These are phyloP conservation scores for Chamaecrista fasciculata DNA, from an alignment of 306 rosid genomes.

Conservation along the genomic window DNA sequence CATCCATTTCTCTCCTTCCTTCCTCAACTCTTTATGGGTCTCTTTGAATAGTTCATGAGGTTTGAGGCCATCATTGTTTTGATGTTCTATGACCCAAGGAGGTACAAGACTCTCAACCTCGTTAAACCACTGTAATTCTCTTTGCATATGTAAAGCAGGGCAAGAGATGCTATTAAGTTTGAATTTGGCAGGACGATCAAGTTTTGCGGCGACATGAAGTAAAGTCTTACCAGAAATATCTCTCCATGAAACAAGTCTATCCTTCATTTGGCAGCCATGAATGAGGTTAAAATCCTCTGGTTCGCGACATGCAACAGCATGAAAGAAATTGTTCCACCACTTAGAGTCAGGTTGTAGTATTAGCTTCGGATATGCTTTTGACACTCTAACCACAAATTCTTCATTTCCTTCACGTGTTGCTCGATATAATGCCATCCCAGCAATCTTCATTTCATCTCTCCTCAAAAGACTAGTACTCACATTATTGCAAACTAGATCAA, in stretches of 20 bases:
- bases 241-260: accelerated
- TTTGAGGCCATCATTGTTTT: background rate
- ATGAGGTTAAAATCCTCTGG: constrained; percentile 13
- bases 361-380: too few relatives aligned
- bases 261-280: background rate
- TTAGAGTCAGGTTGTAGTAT: too few relatives aligned
- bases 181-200: background rate
- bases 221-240: background rate
- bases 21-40: background rate
- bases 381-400: too few relatives aligned
- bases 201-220: constrained; percentile 13
- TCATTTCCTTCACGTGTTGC: too few relatives aligned
- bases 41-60: background rate
- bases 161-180: background rate
- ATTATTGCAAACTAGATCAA: too few relatives aligned
- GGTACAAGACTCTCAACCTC: background rate
- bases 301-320: background rate
- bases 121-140: constrained; percentile 19
- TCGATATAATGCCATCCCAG: too few relatives aligned
- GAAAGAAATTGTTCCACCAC: background rate
- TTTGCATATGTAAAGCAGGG: constrained; percentile 25
- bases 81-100: background rate
- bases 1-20: constrained; percentile 19
- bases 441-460: too few relatives aligned
- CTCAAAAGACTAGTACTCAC: too few relatives aligned